Percentiles rank a stretch among this genome's conserved stretches.
phyloP scores from a whole-genome alignment of 1,284 basidiomycete genomes.

The Boletus mariae region DNA sequence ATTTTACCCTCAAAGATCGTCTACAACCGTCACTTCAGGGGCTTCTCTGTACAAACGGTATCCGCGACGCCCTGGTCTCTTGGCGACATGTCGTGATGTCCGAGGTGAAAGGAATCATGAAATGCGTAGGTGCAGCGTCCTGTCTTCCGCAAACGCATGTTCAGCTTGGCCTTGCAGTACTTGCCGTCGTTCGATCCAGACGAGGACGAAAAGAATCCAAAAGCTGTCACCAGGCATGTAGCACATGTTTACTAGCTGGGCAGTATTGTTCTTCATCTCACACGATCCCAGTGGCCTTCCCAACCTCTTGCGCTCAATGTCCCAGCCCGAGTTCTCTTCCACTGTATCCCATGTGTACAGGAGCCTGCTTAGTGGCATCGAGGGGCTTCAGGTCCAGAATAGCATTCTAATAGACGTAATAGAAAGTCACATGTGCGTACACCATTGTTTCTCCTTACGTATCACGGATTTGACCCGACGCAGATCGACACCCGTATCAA shows the following conservation, averaged over 20 bases:
- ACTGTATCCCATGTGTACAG: slow-evolving; percentile 64
- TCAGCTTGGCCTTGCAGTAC: slow-evolving; percentile 37
- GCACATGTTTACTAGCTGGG: slow-evolving; percentile 1
- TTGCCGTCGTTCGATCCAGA: slow-evolving; percentile 57
- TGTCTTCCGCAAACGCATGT: slow-evolving; percentile 9
- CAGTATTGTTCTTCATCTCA: slow-evolving; percentile 10
- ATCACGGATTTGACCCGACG: slow-evolving; percentile 9
- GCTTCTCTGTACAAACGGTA: slow-evolving; percentile 69
- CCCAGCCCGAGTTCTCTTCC: slow-evolving; percentile 66
- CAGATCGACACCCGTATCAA: slow-evolving; percentile 35
- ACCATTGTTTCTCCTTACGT: not conserved
- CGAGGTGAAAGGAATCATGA: slow-evolving; percentile 62
- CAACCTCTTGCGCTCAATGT: slow-evolving; percentile 62
- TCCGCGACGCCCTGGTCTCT: slow-evolving; percentile 64
- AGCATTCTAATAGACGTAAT: slow-evolving; percentile 60
- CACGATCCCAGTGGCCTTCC: slow-evolving; percentile 43
- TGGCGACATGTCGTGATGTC: slow-evolving; percentile 78
- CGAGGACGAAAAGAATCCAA: slow-evolving; percentile 43
- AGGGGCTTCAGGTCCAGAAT: slow-evolving; percentile 68
- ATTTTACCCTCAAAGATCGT: slow-evolving; percentile 51
- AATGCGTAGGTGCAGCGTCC: slow-evolving; percentile 42
- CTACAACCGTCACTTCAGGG: slow-evolving; percentile 73
- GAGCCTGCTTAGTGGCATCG: slow-evolving; percentile 66
- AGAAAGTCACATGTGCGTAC: slow-evolving; percentile 43
- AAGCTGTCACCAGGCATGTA: slow-evolving; percentile 36